phyloP scores from a whole-genome alignment of 2,329 filamentous ascomycete species.

The Graphiopsis chlorocephala region DNA sequence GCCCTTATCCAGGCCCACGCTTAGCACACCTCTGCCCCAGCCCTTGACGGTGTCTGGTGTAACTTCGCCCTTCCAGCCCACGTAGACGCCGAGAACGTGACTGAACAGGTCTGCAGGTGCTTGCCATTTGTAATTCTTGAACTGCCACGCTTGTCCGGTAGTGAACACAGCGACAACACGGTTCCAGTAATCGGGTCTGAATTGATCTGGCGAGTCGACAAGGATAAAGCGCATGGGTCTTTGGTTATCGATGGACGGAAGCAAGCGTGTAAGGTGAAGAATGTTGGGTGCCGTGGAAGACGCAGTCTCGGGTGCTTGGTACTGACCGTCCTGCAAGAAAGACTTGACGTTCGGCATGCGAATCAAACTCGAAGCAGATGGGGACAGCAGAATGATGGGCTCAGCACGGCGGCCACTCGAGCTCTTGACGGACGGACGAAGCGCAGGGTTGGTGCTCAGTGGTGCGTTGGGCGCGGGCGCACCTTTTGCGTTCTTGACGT shows the following conservation, averaged over 20 bases:
- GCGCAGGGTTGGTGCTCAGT: slow-evolving; percentile 44
- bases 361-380: slow-evolving; percentile 89
- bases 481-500: slow-evolving; percentile 54
- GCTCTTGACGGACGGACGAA: slow-evolving; percentile 36
- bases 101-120: slow-evolving; percentile 84
- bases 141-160: slow-evolving; percentile 96
- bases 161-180: slow-evolving; percentile 95
- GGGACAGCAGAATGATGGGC: slow-evolving; percentile 95
- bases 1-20: slow-evolving; percentile 73
- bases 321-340: slow-evolving; percentile 83
- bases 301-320: slow-evolving; percentile 67
- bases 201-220: slow-evolving; percentile 87
- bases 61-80: slow-evolving; percentile 86
- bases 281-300: slow-evolving; percentile 66
- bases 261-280: slow-evolving; percentile 75
- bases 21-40: slow-evolving; percentile 83
- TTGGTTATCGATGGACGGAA: slow-evolving; percentile 67
- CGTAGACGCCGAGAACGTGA: slow-evolving; percentile 80
- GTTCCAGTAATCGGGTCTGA: slow-evolving; percentile 97
- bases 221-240: slow-evolving; percentile 89
- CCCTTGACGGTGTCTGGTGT: slow-evolving; percentile 72
- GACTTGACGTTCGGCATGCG: slow-evolving; percentile 94
- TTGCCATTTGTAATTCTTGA: slow-evolving; percentile 97
- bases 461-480: slow-evolving; percentile 45
- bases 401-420: slow-evolving; percentile 54